These are phyloP conservation scores for Plantago ovata DNA, from an alignment of 257 asterid species.

Conservation along the genomic window DNA sequence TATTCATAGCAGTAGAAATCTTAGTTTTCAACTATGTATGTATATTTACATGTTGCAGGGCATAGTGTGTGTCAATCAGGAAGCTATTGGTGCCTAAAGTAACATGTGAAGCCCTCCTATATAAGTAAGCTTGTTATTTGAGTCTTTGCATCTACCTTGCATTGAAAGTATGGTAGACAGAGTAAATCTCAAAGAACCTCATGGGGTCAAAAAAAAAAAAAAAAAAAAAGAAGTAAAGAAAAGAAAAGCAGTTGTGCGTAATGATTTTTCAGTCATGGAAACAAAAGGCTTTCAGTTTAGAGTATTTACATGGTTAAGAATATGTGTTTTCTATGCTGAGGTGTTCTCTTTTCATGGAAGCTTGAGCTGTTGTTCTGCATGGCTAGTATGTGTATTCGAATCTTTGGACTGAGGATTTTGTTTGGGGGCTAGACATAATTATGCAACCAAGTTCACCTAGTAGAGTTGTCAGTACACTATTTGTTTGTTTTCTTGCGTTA, in stretches of 20 bases:
- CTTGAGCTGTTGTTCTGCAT: too few species aligned
- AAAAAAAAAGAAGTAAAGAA: not conserved
- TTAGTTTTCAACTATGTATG: slow-evolving; percentile 55
- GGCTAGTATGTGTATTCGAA: too few species aligned
- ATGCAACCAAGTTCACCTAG: too few species aligned
- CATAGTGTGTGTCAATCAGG: slow-evolving; percentile 50
- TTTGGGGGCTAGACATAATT: too few species aligned
- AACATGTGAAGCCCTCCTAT: slow-evolving; percentile 64
- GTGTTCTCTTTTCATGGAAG: too few species aligned
- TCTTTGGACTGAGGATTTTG: too few species aligned
- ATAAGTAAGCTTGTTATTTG: slow-evolving; percentile 71
- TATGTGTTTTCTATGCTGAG: too few species aligned
- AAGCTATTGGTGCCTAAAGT: slow-evolving; percentile 55
- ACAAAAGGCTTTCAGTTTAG: too few species aligned
- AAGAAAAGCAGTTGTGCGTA: not conserved
- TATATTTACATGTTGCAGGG: slow-evolving; percentile 87
- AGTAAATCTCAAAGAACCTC: slow-evolving; percentile 10
- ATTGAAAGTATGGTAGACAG: slow-evolving; percentile 24
- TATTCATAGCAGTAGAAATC: slow-evolving; percentile 29
- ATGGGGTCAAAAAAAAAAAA: not conserved
- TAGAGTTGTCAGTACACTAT: too few species aligned
- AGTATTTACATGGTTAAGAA: too few species aligned
- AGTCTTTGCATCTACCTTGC: slow-evolving; percentile 43
- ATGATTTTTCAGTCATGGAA: too few species aligned
- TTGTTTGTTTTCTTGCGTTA: too few species aligned